Base-by-base conservation (phyloP, 192 early-diverging fungal genomes). In the Ambispora gerdemannii region DNA sequence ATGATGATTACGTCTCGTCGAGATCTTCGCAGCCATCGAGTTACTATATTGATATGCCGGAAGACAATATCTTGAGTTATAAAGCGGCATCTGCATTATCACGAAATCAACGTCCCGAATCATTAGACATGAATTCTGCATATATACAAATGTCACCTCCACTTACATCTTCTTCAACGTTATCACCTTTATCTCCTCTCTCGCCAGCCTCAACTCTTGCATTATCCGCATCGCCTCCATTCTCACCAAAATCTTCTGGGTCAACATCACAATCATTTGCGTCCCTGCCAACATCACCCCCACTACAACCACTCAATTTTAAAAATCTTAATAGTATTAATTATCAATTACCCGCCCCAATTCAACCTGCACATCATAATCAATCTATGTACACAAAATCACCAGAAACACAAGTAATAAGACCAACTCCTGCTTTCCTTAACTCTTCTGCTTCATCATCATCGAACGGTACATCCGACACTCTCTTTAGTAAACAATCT, bases 101-200 rank as follows among this genome's bases (percentile, higher is more conserved):
- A 3, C 4, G 15, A 31, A 31, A 20, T 19, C 2, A 20, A n/a
- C 4, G 19, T n/a, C 35, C 25, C 43, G 6, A 63, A 30, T 13
- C 22, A 63, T 20, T 6, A 63, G 17, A 13, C 35, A 24, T 25
- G 17, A 38, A 25, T 63, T 43, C 61, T 15, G 2, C 43, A 47
- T 25, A 59, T 15, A 30, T 59, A 32, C 3, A 20, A 11, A 43
- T 10, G 10, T 7, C 34, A 22, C 34, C 61, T 30, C 63, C 63
- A 65, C n/a, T 50, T n/a, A n/a, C 63, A 32, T 47, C 63, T 50
- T 47, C 63, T 20, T 65, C 63, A 2, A 3, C 43, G 28, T 65
- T 50, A 31, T 27, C 17, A 19, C 38, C 47, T 50, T 65, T 6
- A 25, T 19, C 22, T n/a, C 1, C 63, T 63, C 6, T 10, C 17